A percentile compares a stretch with the other conserved stretches of the same genome.
Conservation (phyloP, 164 flowering plant species). For the Euptelea pleiosperma region DNA sequence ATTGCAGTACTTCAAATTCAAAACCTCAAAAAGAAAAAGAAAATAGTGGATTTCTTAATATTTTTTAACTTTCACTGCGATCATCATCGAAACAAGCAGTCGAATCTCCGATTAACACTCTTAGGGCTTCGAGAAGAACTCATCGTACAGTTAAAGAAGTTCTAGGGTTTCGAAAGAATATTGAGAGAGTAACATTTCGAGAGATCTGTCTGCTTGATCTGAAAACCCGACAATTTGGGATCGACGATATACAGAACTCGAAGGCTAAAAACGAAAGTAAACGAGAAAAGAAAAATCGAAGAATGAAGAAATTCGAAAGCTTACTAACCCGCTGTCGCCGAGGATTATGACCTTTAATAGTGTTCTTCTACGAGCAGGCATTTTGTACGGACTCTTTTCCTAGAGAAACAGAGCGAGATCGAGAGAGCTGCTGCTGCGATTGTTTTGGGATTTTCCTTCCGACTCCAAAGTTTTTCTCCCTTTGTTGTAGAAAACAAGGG, state of each 20-base stretch:
- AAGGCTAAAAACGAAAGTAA: not conserved
- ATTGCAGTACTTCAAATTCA: too few species aligned
- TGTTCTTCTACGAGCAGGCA: conserved; percentile 73
- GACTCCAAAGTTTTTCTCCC: too few species aligned
- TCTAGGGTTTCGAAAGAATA: conserved; percentile 9
- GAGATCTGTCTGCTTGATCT: not conserved
- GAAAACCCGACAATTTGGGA: conserved; percentile 6
- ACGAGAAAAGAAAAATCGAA: too few species aligned
- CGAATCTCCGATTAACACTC: not conserved
- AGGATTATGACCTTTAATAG: conserved; percentile 81
- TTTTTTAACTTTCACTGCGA: too few species aligned
- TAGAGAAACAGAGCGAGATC: not conserved
- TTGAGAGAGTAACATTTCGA: not conserved
- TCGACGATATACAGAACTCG: not conserved
- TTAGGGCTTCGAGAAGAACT: too few species aligned
- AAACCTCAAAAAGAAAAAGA: too few species aligned
- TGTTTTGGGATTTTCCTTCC: too few species aligned
- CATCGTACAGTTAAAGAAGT: not conserved
- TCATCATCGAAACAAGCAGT: not conserved
- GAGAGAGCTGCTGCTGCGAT: not conserved
- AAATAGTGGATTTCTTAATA: too few species aligned
- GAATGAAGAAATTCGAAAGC: not conserved
- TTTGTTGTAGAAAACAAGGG: too few species aligned
- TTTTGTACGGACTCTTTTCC: conserved; percentile 11
- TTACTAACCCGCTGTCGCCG: conserved; percentile 75